These are phyloP conservation scores for Fomitopsis pulvina DNA, from an alignment of 768 basidiomycete species.

Conservation along the genomic window DNA sequence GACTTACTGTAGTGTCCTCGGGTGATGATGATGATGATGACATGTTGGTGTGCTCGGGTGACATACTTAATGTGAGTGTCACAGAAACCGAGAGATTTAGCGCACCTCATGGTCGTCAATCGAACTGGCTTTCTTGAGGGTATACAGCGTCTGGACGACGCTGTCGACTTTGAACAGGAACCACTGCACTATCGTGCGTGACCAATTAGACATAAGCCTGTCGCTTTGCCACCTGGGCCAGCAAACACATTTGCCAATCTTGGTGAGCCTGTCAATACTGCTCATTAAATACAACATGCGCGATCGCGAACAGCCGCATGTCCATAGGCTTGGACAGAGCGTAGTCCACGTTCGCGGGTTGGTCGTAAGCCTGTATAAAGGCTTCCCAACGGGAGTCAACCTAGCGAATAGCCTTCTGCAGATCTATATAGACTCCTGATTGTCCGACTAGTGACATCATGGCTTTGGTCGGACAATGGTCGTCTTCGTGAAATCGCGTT, in stretches of 20 bases:
- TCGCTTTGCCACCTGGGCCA: background rate
- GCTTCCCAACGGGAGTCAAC: slow-evolving; percentile 96
- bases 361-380: slow-evolving; percentile 92
- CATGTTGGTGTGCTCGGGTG: too few relatives aligned
- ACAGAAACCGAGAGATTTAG: slow-evolving; percentile 94
- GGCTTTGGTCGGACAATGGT: slow-evolving; percentile 99
- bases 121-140: slow-evolving; percentile 62
- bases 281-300: slow-evolving; percentile 95
- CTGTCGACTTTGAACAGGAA: slow-evolving; percentile 99
- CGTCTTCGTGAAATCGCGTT: slow-evolving; percentile 99
- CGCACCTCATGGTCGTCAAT: slow-evolving; percentile 74
- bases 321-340: slow-evolving; percentile 85
- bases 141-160: slow-evolving; percentile 83
- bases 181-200: slow-evolving; percentile 63
- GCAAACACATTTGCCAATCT: slow-evolving; percentile 86
- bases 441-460: slow-evolving; percentile 97
- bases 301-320: slow-evolving; percentile 93
- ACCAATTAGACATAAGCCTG: background rate
- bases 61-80: slow-evolving; percentile 89
- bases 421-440: slow-evolving; percentile 99
- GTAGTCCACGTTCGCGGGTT: slow-evolving; percentile 77
- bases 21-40: too few relatives aligned
- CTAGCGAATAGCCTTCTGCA: slow-evolving; percentile 82
- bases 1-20: slow-evolving; percentile 80
- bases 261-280: slow-evolving; percentile 93